Percentiles rank a stretch among this genome's conserved stretches.
These are phyloP conservation scores for Aureobasidium sp. DNA, from an alignment of 2,329 filamentous ascomycete genomes.

Conservation along the genomic window DNA sequence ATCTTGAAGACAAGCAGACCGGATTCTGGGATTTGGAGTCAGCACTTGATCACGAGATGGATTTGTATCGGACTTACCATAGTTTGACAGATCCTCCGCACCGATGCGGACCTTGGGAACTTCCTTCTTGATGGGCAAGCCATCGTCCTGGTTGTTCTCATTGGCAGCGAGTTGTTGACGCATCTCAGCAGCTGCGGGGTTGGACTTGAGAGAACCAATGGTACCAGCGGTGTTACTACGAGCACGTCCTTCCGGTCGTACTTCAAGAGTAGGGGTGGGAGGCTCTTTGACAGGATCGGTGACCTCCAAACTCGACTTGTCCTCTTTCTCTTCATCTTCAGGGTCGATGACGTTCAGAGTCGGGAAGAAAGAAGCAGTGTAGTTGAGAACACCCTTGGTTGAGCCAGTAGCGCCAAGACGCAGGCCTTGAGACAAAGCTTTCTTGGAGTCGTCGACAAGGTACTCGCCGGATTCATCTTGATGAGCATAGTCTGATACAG, in stretches of 20 bases:
- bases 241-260: constrained; percentile 6
- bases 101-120: constrained; percentile 70
- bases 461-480: constrained; percentile 77
- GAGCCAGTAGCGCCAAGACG: constrained; percentile 64
- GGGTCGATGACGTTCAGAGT: constrained; percentile 81
- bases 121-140: constrained; percentile 41
- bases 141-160: constrained; percentile 37
- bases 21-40: constrained; percentile 52
- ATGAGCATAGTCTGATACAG: constrained; percentile 67
- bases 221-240: constrained; percentile 30
- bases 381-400: constrained; percentile 72
- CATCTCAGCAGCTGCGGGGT: constrained; percentile 27
- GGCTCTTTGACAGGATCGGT: constrained; percentile 15
- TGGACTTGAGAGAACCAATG: constrained; percentile 31
- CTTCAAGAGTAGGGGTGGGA: constrained; percentile 15
- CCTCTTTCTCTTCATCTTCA: constrained; percentile 61
- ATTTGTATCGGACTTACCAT: constrained; percentile 44
- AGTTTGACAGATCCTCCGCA: constrained; percentile 70
- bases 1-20: constrained; percentile 92
- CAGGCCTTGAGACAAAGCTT: constrained; percentile 56
- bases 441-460: constrained; percentile 67
- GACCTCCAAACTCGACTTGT: constrained; percentile 17
- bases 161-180: constrained; percentile 39
- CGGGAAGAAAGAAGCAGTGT: constrained; percentile 83
- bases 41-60: constrained; percentile 20